Evolutionary conservation across 2,329 filamentous ascomycete genomes (phyloP), one percentile per base, ranked within the genome.

Genomic region (Cladosporium velox): DNA sequence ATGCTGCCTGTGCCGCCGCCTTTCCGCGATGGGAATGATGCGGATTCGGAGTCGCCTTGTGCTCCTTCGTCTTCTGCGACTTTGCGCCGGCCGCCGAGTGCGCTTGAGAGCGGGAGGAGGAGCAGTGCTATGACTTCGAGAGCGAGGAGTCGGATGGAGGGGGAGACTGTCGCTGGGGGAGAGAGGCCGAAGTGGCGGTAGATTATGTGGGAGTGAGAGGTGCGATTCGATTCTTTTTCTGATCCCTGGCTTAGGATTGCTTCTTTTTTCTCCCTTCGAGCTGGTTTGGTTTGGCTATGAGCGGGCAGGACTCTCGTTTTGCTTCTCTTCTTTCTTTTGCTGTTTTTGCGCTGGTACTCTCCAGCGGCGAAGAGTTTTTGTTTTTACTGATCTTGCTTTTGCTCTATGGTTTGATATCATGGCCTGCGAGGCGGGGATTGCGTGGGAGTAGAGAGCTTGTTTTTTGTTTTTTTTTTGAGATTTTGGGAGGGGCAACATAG

Each of bases 1-100:
- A 69, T 73, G 68, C 66, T 71, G 30, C 69, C 69, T 15, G 59
- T 68, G 1, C 66, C 64, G 34, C 52, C 60, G 30, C 60, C 67
- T 35, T 62, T 64, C 15, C 51, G 61, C 34, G 71, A 72, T 62
- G 73, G 72, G 2, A 72, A 76, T 47, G 74, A 76, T 47, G 73
- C 73, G 10, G 74, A 76, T 35, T 72, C 67, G 24, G 72, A 74
- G 44, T 67, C 54, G 68, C 26, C 72, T 4, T 11, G 4, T 11
- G 21, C 41, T 1, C 4, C 4, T 11, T 47, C 41, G n/a, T 21
- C n/a, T 21, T 21, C 14, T 21, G 15, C 24, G 54, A 69, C 72
- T 61, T 67, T 63, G 41, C 24, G 67, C 26, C 58, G 70, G 35
- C 64, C 71, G n/a, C 68, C 69, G 3, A 72, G 68, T 58, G 66